A percentile compares a stretch with the other conserved stretches of the same genome.
phyloP scores from a whole-genome alignment of 345 rosid genomes.

The Bruguiera sexangula region DNA sequence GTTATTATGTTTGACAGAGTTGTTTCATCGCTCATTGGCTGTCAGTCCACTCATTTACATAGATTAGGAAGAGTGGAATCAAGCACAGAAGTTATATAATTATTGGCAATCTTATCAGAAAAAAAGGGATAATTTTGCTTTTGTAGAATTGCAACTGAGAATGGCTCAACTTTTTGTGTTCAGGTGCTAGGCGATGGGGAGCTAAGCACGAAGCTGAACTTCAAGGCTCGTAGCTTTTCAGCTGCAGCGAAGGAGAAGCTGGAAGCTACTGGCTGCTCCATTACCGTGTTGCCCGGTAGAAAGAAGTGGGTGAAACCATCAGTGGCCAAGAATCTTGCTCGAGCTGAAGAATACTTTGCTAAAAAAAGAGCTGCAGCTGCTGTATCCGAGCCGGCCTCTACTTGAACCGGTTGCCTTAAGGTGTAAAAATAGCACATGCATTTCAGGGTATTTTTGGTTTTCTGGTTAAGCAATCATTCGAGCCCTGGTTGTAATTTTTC shows the following conservation, averaged over 20 bases:
- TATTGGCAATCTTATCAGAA: no score
- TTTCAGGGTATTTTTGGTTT: no score
- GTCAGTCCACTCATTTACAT: no score
- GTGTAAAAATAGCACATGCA: no score
- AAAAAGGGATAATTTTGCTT: background rate
- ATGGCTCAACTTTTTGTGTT: conserved; percentile 8
- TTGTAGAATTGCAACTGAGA: conserved; percentile 19
- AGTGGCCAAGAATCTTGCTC: conserved; percentile 71
- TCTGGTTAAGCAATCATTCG: no score
- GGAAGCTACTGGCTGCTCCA: conserved; percentile 75
- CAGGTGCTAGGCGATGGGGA: conserved; percentile 87
- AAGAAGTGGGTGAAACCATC: conserved; percentile 90
- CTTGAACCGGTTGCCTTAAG: conserved; percentile 22
- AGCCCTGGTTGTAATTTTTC: no score
- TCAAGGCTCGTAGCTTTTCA: conserved; percentile 79
- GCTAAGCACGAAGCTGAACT: conserved; percentile 63
- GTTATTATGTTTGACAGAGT: background rate
- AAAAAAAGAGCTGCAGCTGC: conserved; percentile 63
- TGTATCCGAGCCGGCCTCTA: conserved; percentile 41
- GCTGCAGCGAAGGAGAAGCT: conserved; percentile 82
- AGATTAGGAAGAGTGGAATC: no score
- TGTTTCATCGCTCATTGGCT: no score
- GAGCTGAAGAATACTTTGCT: conserved; percentile 87
- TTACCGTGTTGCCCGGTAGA: conserved; percentile 71
- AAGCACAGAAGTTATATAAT: no score